Conservation (phyloP, 2,329 filamentous ascomycete species). For the Ambrosiella cleistominuta region DNA sequence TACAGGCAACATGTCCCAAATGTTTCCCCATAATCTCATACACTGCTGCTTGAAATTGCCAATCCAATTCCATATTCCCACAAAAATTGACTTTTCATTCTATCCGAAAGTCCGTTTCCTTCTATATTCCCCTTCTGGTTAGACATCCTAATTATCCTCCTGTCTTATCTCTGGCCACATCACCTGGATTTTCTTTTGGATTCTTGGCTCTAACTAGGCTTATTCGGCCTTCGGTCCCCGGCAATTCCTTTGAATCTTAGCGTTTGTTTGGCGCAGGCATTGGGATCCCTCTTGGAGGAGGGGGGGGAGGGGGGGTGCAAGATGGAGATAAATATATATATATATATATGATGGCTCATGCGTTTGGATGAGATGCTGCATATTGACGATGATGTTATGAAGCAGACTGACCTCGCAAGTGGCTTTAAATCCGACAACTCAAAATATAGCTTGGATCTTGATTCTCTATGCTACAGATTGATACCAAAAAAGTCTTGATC, state of each 20-base stretch:
- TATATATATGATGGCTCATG: background rate
- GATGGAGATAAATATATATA: background rate
- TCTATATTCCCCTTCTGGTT: background rate
- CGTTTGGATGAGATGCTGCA: background rate
- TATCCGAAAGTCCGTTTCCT: background rate
- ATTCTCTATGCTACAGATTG: background rate
- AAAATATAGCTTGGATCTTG: background rate
- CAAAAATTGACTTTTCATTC: background rate
- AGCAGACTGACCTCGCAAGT: too few species aligned
- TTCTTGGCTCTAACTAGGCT: background rate
- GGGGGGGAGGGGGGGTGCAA: background rate
- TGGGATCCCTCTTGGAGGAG: background rate
- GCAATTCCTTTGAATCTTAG: slow-evolving; percentile 6
- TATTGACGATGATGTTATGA: background rate
- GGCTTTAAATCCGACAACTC: background rate
- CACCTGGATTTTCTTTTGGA: background rate
- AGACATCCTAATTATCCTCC: background rate
- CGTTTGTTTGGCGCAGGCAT: background rate
- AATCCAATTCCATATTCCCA: background rate
- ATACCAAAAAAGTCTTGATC: background rate
- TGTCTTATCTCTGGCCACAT: background rate
- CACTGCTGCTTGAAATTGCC: too few species aligned
- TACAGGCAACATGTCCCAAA: background rate
- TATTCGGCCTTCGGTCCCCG: slow-evolving; percentile 5
- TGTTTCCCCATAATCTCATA: too few species aligned